These are phyloP conservation scores for Raphanus sativus DNA, from an alignment of 345 rosid genomes.

Conservation along the genomic window DNA sequence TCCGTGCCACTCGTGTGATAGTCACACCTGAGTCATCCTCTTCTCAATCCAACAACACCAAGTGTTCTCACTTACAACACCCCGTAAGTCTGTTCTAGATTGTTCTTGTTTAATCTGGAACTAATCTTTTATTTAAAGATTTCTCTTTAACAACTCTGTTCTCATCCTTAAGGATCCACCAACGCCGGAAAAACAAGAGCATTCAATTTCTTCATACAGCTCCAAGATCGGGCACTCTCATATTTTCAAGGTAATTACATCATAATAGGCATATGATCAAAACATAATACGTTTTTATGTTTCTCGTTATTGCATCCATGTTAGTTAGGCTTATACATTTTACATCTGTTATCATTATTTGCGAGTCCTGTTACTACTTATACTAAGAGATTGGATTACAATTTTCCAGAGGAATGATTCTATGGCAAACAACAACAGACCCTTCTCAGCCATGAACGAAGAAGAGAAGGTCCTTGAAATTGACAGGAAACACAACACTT, in stretches of 20 bases:
- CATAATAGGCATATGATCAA: too few species aligned
- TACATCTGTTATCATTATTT: background rate
- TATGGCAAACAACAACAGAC: constrained; percentile 44
- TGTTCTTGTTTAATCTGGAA: background rate
- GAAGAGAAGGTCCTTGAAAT: constrained; percentile 75
- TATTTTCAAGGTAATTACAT: constrained; percentile 51
- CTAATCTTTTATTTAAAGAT: background rate
- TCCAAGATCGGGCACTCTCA: constrained; percentile 55
- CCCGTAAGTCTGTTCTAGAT: constrained; percentile 46
- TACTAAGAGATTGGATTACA: background rate
- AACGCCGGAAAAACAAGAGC: constrained; percentile 78
- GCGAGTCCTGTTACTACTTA: background rate
- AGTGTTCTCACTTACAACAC: constrained; percentile 61
- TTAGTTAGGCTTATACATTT: background rate
- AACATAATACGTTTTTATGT: background rate
- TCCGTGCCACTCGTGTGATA: constrained; percentile 55
- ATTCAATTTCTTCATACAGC: constrained; percentile 46
- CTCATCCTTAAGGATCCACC: constrained; percentile 61
- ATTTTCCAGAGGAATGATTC: constrained; percentile 62
- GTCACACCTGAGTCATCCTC: constrained; percentile 44
- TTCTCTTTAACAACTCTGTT: background rate
- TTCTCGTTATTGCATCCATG: background rate
- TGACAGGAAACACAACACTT: constrained; percentile 50
- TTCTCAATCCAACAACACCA: constrained; percentile 62
- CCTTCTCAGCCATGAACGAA: constrained; percentile 40